Evolutionary conservation across 1,139 yeast genomes (phyloP).

Genomic region (Taiozyma sp.): DNA sequence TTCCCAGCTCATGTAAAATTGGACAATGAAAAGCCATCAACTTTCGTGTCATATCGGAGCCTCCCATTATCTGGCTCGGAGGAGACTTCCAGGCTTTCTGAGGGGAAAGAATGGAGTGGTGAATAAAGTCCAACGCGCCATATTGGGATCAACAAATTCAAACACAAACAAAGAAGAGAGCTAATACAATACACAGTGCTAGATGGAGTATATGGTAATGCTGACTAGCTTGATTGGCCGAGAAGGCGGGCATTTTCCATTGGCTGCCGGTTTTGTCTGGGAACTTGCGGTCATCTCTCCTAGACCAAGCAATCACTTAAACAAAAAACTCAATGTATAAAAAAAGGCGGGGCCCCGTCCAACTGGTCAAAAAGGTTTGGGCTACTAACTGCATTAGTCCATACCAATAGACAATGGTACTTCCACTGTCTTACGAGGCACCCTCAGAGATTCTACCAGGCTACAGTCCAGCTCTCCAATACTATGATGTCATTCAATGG

Average conservation of each 20-base stretch:
- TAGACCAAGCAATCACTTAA: background rate
- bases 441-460: constrained; percentile 1
- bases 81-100: background rate
- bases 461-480: constrained; percentile 4
- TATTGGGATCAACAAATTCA: background rate
- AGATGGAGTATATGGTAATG: too few species aligned
- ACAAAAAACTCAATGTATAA: background rate
- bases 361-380: background rate
- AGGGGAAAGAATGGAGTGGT: background rate
- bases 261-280: background rate
- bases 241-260: background rate
- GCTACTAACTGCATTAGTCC: background rate
- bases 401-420: background rate
- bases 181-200: too few species aligned
- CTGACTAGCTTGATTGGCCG: background rate
- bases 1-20: too few species aligned
- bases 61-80: background rate
- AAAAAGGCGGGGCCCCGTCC: background rate
- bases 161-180: too few species aligned
- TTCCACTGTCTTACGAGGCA: background rate
- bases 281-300: background rate
- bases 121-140: background rate
- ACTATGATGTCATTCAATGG: constrained; percentile 5
- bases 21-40: too few species aligned
- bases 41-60: too few species aligned